phyloP scores from a whole-genome alignment of 345 rosid genomes.

The Rubroshorea leprosula region DNA sequence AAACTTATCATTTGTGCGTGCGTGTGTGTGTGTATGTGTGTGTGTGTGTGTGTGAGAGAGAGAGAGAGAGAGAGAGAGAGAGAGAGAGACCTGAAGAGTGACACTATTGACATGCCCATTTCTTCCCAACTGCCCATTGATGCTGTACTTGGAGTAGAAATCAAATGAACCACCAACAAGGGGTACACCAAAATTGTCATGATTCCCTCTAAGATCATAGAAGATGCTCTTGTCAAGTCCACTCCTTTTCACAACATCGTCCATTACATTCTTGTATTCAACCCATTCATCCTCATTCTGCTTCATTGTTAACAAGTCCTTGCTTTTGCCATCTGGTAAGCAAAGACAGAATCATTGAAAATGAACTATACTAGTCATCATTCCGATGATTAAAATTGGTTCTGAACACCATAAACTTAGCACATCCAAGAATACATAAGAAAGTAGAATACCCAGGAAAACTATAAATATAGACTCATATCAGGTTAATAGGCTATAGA shows the following conservation, averaged over 20 bases:
- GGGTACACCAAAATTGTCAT: slow-evolving; percentile 89
- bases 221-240: slow-evolving; percentile 64
- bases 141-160: slow-evolving; percentile 79
- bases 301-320: slow-evolving; percentile 76
- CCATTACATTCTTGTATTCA: slow-evolving; percentile 68
- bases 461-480: too few relatives aligned
- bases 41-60: too few relatives aligned
- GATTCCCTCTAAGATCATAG: slow-evolving; percentile 95
- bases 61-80: too few relatives aligned
- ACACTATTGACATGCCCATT: slow-evolving; percentile 47
- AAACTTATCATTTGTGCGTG: too few relatives aligned
- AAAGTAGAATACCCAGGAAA: too few relatives aligned
- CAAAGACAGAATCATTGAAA: neutral
- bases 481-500: too few relatives aligned
- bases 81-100: slow-evolving; percentile 57
- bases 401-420: too few relatives aligned
- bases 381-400: too few relatives aligned
- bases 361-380: slow-evolving; percentile 5
- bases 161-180: slow-evolving; percentile 52
- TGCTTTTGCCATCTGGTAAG: slow-evolving; percentile 81
- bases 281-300: slow-evolving; percentile 79
- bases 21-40: too few relatives aligned
- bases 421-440: too few relatives aligned
- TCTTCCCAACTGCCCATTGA: slow-evolving; percentile 67
- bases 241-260: slow-evolving; percentile 57